These are phyloP conservation scores for Stropharia rugosoannulata DNA, from an alignment of 768 basidiomycete genomes.

Conservation along the genomic window DNA sequence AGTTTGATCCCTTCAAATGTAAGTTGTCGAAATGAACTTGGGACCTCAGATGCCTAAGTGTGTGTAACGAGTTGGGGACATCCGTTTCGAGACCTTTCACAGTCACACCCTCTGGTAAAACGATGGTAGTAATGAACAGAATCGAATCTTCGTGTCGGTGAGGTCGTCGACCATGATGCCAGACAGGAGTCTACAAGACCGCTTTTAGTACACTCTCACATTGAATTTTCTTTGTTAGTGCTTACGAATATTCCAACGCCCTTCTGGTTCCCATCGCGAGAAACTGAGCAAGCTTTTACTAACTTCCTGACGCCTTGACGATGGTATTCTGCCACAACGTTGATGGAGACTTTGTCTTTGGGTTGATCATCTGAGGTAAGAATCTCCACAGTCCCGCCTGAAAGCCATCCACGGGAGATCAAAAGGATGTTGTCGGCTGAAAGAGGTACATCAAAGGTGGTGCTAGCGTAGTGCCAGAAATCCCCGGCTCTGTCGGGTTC, in stretches of 20 bases:
- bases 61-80: slow-evolving; percentile 37
- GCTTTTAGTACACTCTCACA: background rate
- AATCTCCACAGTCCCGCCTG: slow-evolving; percentile 24
- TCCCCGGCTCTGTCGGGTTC: background rate
- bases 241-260: slow-evolving; percentile 38
- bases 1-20: slow-evolving; percentile 33
- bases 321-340: slow-evolving; percentile 23
- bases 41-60: slow-evolving; percentile 30
- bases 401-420: slow-evolving; percentile 25
- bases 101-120: slow-evolving; percentile 31
- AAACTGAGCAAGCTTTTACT: slow-evolving; percentile 26
- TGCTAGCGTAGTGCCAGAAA: background rate
- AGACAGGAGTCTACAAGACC: slow-evolving; percentile 9
- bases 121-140: slow-evolving; percentile 33
- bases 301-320: slow-evolving; percentile 17
- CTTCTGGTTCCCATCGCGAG: slow-evolving; percentile 20
- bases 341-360: slow-evolving; percentile 20
- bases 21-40: slow-evolving; percentile 36
- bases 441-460: slow-evolving; percentile 14
- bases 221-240: background rate
- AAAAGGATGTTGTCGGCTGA: slow-evolving; percentile 27
- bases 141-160: slow-evolving; percentile 16
- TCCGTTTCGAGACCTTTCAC: slow-evolving; percentile 45
- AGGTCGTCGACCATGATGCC: slow-evolving; percentile 1
- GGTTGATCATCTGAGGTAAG: slow-evolving; percentile 18